phyloP scores from a whole-genome alignment of 805 yeast species.

The Ogataea wickerhamii region DNA sequence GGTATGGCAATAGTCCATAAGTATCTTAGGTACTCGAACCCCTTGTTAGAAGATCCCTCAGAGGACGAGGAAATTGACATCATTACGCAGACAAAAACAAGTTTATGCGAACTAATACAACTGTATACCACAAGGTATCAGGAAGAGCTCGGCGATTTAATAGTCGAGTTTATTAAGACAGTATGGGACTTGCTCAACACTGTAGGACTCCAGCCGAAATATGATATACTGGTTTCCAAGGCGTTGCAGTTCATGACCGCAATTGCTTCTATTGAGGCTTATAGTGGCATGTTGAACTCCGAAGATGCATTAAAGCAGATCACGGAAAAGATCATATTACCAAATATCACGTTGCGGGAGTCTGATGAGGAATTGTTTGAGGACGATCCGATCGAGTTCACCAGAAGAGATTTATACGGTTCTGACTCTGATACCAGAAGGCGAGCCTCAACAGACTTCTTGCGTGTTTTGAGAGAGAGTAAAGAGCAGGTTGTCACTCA shows the following conservation, averaged over 20 bases:
- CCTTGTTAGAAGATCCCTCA: constrained; percentile 50
- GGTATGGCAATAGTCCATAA: constrained; percentile 83
- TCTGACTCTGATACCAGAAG: constrained; percentile 91
- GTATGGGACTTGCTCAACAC: constrained; percentile 74
- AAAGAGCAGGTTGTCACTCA: constrained; percentile 72
- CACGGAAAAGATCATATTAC: constrained; percentile 78
- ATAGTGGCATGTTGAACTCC: constrained; percentile 57
- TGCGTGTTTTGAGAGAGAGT: constrained; percentile 78
- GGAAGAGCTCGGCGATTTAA: constrained; percentile 80
- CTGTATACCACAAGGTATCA: constrained; percentile 88
- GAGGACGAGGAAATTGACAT: constrained; percentile 70
- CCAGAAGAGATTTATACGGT: constrained; percentile 92
- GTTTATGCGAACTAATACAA: constrained; percentile 80
- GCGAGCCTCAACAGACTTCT: constrained; percentile 87
- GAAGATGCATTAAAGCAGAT: constrained; percentile 68
- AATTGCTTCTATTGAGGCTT: constrained; percentile 67
- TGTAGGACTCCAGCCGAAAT: constrained; percentile 67
- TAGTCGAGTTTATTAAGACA: constrained; percentile 73
- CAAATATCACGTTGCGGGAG: constrained; percentile 82
- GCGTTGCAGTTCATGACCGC: constrained; percentile 80
- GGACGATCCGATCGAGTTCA: constrained; percentile 93
- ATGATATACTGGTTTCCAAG: constrained; percentile 79
- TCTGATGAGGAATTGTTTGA: constrained; percentile 91
- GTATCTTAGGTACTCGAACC: constrained; percentile 62
- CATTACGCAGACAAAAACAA: constrained; percentile 68